phyloP scores from a whole-genome alignment of 345 rosid genomes.

The Brassica incana region DNA sequence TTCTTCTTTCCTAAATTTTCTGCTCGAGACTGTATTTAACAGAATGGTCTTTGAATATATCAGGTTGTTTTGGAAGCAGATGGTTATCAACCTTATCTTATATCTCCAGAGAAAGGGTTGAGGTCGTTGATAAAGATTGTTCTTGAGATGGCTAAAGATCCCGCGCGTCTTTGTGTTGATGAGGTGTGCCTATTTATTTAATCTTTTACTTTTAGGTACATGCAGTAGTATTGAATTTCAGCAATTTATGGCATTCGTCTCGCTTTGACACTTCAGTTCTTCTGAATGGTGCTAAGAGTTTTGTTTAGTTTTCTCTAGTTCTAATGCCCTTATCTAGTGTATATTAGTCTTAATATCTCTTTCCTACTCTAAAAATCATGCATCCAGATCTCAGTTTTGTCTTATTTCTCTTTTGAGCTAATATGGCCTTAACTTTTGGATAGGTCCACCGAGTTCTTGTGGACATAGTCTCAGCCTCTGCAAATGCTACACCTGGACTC shows the following conservation, averaged over 20 bases:
- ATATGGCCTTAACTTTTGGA: constrained; percentile 18
- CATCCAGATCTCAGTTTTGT: not conserved
- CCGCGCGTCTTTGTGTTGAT: constrained; percentile 85
- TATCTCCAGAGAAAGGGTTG: constrained; percentile 98
- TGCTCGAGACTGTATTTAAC: not conserved
- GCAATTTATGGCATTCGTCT: constrained; percentile 15
- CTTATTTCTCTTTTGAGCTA: constrained; percentile 14
- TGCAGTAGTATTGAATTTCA: constrained; percentile 15
- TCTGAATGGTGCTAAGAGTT: constrained; percentile 1
- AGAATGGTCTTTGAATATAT: constrained; percentile 9
- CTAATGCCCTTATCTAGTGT: constrained; percentile 1
- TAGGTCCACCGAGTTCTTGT: constrained; percentile 93
- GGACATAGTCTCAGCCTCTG: constrained; percentile 85
- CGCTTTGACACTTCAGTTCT: constrained; percentile 8
- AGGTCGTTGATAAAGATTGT: constrained; percentile 53
- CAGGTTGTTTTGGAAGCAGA: constrained; percentile 79
- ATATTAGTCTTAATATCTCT: not conserved
- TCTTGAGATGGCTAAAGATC: constrained; percentile 91
- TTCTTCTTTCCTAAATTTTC: not conserved
- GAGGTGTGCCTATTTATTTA: constrained; percentile 57
- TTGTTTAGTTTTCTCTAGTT: constrained; percentile 2
- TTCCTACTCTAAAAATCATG: not conserved
- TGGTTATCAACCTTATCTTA: constrained; percentile 99
- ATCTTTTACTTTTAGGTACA: not conserved
- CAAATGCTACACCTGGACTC: constrained; percentile 95